phyloP scores from a whole-genome alignment of 768 basidiomycete species.

The Suillus cothurnatus region DNA sequence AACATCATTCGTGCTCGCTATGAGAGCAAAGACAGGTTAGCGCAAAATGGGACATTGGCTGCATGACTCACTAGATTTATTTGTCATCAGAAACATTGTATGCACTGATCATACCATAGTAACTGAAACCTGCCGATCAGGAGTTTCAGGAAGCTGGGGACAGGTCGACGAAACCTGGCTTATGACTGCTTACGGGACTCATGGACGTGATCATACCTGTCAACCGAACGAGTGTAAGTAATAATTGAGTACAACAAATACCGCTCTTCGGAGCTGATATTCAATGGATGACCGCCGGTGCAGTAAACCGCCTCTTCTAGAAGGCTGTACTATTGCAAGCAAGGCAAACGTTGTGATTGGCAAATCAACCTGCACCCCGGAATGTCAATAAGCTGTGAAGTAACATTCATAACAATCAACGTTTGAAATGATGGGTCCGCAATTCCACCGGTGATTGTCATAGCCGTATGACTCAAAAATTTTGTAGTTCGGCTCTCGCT shows the following conservation, averaged over 20 bases:
- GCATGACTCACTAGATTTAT: not conserved
- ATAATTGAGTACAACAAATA: not conserved
- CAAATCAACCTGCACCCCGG: no score
- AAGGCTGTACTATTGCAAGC: no score
- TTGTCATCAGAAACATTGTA: not conserved
- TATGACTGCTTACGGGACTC: not conserved
- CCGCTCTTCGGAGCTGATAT: not conserved
- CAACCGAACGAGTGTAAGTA: not conserved
- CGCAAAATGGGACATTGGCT: not conserved
- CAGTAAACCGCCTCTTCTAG: not conserved
- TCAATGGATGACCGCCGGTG: not conserved
- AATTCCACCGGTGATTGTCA: not conserved
- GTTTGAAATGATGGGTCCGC: not conserved
- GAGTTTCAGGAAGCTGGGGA: not conserved
- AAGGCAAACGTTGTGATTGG: no score
- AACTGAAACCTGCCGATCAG: not conserved
- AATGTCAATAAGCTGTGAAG: not conserved
- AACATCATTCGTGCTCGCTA: not conserved
- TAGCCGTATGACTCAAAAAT: not conserved
- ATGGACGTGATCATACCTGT: not conserved
- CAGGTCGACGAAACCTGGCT: not conserved
- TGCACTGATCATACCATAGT: not conserved
- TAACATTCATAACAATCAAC: not conserved
- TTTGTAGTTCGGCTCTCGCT: not conserved
- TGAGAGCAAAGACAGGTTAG: not conserved